Evolutionary conservation across 2,329 filamentous ascomycete species (phyloP), one percentile per base, ranked within the genome.

Genomic region (Mycosphaerelloides madeirae): DNA sequence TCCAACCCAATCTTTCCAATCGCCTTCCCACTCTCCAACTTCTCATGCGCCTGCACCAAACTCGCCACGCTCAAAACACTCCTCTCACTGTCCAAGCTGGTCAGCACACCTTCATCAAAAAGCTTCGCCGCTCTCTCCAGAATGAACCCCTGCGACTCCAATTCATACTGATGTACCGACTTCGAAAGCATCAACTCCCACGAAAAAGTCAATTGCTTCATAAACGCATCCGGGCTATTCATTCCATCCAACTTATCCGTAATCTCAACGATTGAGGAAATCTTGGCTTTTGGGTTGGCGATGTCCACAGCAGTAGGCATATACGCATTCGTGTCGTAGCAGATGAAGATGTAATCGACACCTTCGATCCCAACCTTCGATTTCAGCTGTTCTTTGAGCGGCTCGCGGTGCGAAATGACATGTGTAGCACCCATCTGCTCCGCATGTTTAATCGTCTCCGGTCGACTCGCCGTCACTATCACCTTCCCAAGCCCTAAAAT

Each of bases 361-460:
- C 44, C 42, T 4, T 46, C 50, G 18, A 46, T 28, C 3, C 44
- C 39, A 6, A 44, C 33, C 7, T 43, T 25, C 4, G 14, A 31
- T 11, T 63, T 53, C 9, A 71, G 46, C 53, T 71, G 67, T 25
- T 54, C 29, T 16, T 61, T 61, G 12, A 72, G 53, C 40, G 70
- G 64, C 33, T 64, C 55, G 15, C 63, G 61, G 52, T 73, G 69
- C 40, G 69, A 68, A 35, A 73, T 54, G 5, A 68, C 65, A 50
- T 70, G 69, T 14, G 66, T 72, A 6, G 65, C 69, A 8, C 69
- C 69, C 60, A 71, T 67, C 8, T 63, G 51, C 46, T 56, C 64
- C 2, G 61, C 63, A 43, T 68, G 71, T 15, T 55, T 54, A 3
- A 49, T 54, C 1, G 67, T 73, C 53, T 72, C 69, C 5, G 61